A percentile compares a stretch with the other conserved stretches of the same genome.
Evolutionary conservation across 371 early-diverging fungal genomes (phyloP).

Genomic region (Choanephora cucurbitarum): DNA sequence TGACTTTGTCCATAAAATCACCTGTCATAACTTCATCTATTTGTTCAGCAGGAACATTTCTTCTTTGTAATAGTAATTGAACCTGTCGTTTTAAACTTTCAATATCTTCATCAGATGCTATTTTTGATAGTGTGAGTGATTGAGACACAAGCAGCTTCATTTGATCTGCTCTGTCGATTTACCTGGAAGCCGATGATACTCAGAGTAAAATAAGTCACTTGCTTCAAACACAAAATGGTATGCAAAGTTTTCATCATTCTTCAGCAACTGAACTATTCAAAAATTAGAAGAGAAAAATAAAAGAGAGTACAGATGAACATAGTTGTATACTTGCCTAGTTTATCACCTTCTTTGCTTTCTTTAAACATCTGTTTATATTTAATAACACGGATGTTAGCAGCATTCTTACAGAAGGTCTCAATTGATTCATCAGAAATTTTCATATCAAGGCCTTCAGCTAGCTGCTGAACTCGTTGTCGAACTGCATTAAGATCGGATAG

Average conservation of each 20-base stretch:
- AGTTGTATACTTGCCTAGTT: slow-evolving; percentile 46
- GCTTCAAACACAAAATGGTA: slow-evolving; percentile 78
- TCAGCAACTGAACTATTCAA: slow-evolving; percentile 56
- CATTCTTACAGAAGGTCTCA: slow-evolving; percentile 85
- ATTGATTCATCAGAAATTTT: slow-evolving; percentile 71
- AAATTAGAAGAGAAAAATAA: neutral
- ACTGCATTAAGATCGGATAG: slow-evolving; percentile 68
- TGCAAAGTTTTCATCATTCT: slow-evolving; percentile 58
- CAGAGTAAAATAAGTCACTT: slow-evolving; percentile 65
- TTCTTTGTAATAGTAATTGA: slow-evolving; percentile 11
- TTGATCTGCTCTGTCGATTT: neutral
- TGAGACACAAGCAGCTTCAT: neutral
- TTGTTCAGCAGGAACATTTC: slow-evolving; percentile 18
- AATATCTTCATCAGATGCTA: slow-evolving; percentile 34
- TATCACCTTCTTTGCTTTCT: slow-evolving; percentile 52
- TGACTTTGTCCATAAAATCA: slow-evolving; percentile 23
- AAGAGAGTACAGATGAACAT: neutral
- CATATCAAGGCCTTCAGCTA: slow-evolving; percentile 52
- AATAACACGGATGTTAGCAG: slow-evolving; percentile 65
- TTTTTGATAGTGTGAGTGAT: too few relatives aligned
- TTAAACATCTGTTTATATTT: slow-evolving; percentile 63
- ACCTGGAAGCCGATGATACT: slow-evolving; percentile 60
- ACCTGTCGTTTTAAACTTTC: slow-evolving; percentile 41
- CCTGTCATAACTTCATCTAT: slow-evolving; percentile 10
- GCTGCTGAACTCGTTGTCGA: slow-evolving; percentile 44